Evolutionary conservation across 2,329 filamentous ascomycete species (phyloP), one percentile per base, ranked within the genome.

Genomic region (Calonectria pauciramosa): DNA sequence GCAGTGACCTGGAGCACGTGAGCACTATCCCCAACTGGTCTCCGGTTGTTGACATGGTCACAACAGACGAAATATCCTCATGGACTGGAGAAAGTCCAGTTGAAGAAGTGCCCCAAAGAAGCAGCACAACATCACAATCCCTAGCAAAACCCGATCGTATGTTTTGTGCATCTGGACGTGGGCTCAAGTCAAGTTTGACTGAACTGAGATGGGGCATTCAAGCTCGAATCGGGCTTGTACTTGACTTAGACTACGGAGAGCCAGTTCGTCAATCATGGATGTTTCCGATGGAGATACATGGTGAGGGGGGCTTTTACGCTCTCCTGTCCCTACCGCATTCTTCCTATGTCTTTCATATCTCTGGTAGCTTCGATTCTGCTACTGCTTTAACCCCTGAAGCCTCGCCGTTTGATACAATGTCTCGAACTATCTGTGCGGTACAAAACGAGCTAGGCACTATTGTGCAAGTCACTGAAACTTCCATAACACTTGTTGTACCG

Each of bases 201-300:
- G 94, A 96, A 80, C 88, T 95, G 75, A 90, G 94, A 75, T 88
- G 92, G 82, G 94, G 95, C 5, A 85, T 95, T 34, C 91, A 94
- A 80, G 94, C 93, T 23, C 91, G 90, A 71, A 91, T 95, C 77
- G 91, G 90, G 1, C 80, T 91, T 7, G 89, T 92, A 28, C 85
- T 92, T 14, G 88, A 90, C 28, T 89, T 92, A 13, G 88, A 90
- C 28, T 89, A 87, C 54, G 85, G 84, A 10, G 85, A 86, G 9
- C 86, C 87, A 2, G 87, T 91, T 38, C 88, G 87, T 66, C 86
- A 88, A 63, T 88, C 87, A 20, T 93, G 91, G 91, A 85, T 89
- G 16, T 86, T 93, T 38, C 83, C 79, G 10, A 71, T 80, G 13
- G 76, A 82, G 7, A 70, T 73, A 11, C 64, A 76, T 23, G 78